Evolutionary conservation across 495 filamentous ascomycete species (phyloP), one percentile per base, ranked within the genome.

Genomic region (Apodospora peruviana): DNA sequence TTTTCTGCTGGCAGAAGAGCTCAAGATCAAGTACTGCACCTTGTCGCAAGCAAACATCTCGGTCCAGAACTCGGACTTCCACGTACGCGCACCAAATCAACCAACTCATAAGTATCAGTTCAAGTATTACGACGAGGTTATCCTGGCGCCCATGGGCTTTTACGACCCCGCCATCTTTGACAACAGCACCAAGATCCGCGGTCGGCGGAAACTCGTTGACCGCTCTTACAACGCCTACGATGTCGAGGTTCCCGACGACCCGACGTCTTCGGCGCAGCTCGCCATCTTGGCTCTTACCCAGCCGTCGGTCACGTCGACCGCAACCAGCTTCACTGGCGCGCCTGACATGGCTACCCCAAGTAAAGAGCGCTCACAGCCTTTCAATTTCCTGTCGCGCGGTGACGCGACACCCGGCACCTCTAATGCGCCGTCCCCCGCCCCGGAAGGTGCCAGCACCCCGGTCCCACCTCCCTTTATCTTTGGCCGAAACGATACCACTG

Each of bases 151-250:
- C 9, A 87, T 95, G 83, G 91, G 84, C 17, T 84, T 85, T 66
- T 97, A 91, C 62, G 85, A 91, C 40, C 93, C 93, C 2, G 72
- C 75, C 4, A 84, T 96, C 35, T 95, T 96, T 53, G 86, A 91
- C 59, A 83, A 91, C 58, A 75, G 74, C 4, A 60, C 76, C 18
- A 97, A 97, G 67, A 81, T 97, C 39, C 67, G 72, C 3, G 84
- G 88, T 12, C 81, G 91, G 36, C 79, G 88, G 45, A 86, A 80
- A 43, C 71, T 97, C 34, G 82, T 96, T 18, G 80, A 83, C 18
- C 84, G 87, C 3, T 96, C 91, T 0, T 87, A 87, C 48, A 94
- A 98, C 59, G 82, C 95, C 35, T 98, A 98, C 61, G 93, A 96
- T 49, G 72, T 68, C 16, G 86, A 88, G 17, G 75, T 84, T 8